These are phyloP conservation scores for Talaromyces sp. DNA, from an alignment of 2,329 filamentous ascomycete genomes.

Conservation along the genomic window DNA sequence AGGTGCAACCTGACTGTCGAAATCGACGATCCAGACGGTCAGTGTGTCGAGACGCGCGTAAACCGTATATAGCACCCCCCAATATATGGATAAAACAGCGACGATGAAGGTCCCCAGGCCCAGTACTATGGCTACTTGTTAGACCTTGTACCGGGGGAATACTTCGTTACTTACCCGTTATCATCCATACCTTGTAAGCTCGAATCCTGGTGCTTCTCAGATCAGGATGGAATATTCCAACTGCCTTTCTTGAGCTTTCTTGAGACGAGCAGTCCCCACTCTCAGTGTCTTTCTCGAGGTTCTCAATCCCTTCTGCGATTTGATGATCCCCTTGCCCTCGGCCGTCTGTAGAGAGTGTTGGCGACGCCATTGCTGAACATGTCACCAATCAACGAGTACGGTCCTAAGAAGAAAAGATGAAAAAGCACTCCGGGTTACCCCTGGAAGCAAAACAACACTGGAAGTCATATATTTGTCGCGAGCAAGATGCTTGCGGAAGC, in stretches of 20 bases:
- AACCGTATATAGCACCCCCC: constrained; percentile 52
- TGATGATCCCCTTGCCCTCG: not conserved
- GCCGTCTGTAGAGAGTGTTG: not conserved
- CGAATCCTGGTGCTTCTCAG: constrained; percentile 1
- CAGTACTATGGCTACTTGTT: constrained; percentile 30
- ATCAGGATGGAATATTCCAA: constrained; percentile 9
- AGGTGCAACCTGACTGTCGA: constrained; percentile 53
- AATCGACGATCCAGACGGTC: constrained; percentile 57
- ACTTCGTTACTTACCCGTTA: constrained; percentile 4
- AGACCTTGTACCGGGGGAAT: not conserved
- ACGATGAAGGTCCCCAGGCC: constrained; percentile 55
- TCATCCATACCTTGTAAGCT: constrained; percentile 7
- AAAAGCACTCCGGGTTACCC: not conserved
- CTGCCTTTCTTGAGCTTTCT: not conserved
- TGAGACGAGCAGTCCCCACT: not conserved
- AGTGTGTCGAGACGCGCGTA: constrained; percentile 46
- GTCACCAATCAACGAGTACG: not conserved
- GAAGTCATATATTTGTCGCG: not conserved
- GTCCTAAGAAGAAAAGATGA: not conserved
- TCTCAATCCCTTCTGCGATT: not conserved
- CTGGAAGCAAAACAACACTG: not conserved
- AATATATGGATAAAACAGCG: constrained; percentile 55
- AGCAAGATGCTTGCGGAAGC: not conserved
- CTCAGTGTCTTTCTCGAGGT: not conserved
- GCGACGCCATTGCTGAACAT: not conserved